Evolutionary conservation across 148 eudicot genomes (phyloP).

Genomic region (Rhododendron ferrugineum): DNA sequence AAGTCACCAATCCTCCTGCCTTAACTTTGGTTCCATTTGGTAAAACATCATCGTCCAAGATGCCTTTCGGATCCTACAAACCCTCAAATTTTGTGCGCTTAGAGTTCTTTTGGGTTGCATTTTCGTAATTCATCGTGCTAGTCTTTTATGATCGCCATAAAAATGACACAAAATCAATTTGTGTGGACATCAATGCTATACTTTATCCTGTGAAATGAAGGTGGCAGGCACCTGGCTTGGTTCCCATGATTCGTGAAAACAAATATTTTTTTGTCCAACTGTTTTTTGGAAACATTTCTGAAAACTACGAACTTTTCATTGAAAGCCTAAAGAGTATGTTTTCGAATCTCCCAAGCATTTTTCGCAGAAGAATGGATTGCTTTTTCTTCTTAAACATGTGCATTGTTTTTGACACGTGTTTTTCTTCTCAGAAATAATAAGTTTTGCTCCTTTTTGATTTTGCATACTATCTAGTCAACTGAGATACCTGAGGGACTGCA

Average conservation of each 20-base stretch:
- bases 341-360: not conserved
- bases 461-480: not conserved
- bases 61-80: slow-evolving; percentile 84
- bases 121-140: not conserved
- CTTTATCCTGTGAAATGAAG: not conserved
- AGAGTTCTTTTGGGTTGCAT: not conserved
- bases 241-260: not conserved
- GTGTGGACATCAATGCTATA: not conserved
- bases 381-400: not conserved
- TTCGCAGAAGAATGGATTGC: not conserved
- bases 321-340: not conserved
- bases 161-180: not conserved
- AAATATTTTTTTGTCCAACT: not conserved
- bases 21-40: slow-evolving; percentile 95
- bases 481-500: slow-evolving; percentile 86
- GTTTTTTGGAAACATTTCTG: not conserved
- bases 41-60: slow-evolving; percentile 70
- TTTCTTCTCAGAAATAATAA: not conserved
- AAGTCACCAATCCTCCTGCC: slow-evolving; percentile 98
- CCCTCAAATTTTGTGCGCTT: not conserved
- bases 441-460: not conserved
- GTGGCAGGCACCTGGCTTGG: not conserved
- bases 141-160: not conserved
- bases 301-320: not conserved
- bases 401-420: not conserved